A percentile compares a stretch with the other conserved stretches of the same genome.
These are phyloP conservation scores for Theobroma grandiflorum DNA, from an alignment of 441 rosid species.

Conservation along the genomic window DNA sequence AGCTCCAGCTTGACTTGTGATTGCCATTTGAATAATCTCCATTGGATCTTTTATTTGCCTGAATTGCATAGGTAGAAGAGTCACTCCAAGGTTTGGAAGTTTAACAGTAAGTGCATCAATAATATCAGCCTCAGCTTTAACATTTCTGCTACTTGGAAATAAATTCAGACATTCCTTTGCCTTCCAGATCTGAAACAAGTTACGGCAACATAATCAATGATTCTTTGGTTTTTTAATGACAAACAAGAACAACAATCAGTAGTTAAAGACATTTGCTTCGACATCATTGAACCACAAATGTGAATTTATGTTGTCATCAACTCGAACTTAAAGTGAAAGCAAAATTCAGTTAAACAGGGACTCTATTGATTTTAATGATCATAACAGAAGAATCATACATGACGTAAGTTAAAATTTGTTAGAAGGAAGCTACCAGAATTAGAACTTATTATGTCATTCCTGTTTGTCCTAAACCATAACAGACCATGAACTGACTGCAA, in stretches of 20 bases:
- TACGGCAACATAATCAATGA: slow-evolving; percentile 29
- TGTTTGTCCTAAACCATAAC: slow-evolving; percentile 22
- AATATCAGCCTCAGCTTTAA: slow-evolving; percentile 85
- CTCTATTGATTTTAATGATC: slow-evolving; percentile 9
- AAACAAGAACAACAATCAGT: neutral
- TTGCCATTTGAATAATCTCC: slow-evolving; percentile 98
- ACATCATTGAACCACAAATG: slow-evolving; percentile 3
- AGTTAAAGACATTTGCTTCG: neutral
- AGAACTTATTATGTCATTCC: slow-evolving; percentile 11
- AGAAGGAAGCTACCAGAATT: slow-evolving; percentile 6
- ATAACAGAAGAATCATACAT: slow-evolving; percentile 9
- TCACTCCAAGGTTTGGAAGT: slow-evolving; percentile 96
- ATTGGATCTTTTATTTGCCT: slow-evolving; percentile 95
- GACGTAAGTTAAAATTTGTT: neutral
- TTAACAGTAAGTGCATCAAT: slow-evolving; percentile 89
- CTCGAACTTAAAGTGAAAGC: neutral
- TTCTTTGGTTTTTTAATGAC: slow-evolving; percentile 1
- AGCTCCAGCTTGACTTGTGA: slow-evolving; percentile 89
- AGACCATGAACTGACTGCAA: slow-evolving; percentile 3
- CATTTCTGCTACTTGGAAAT: slow-evolving; percentile 82
- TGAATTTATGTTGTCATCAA: neutral
- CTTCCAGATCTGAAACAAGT: slow-evolving; percentile 85
- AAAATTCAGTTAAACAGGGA: neutral
- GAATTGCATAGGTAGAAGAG: slow-evolving; percentile 91
- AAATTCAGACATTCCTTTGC: slow-evolving; percentile 95